phyloP scores from a whole-genome alignment of 805 yeast species.

The Geotrichum ghanense region DNA sequence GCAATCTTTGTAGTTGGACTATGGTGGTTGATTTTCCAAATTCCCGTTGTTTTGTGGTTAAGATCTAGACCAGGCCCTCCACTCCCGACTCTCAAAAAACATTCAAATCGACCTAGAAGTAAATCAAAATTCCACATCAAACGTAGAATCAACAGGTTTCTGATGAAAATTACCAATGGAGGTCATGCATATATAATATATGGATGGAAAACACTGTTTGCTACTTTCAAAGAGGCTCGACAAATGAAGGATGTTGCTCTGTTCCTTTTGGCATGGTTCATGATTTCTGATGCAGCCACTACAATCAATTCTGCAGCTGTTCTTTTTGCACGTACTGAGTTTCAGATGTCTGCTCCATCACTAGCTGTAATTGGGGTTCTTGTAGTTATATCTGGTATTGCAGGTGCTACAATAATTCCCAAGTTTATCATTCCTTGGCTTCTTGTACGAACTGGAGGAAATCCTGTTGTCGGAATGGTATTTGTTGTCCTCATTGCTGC shows the following conservation, averaged over 20 bases:
- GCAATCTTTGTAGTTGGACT: constrained; percentile 55
- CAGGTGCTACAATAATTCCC: constrained; percentile 53
- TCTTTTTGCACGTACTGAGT: constrained; percentile 58
- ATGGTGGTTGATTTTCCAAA: constrained; percentile 69
- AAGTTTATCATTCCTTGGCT: constrained; percentile 23
- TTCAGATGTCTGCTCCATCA: constrained; percentile 56
- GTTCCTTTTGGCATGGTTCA: constrained; percentile 64
- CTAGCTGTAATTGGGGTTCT: constrained; percentile 55
- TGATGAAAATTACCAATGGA: constrained; percentile 6
- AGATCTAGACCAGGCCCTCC: constrained; percentile 34
- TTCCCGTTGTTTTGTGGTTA: constrained; percentile 44
- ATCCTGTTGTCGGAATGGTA: constrained; percentile 39
- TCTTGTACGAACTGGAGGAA: constrained; percentile 22
- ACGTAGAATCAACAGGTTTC: constrained; percentile 4
- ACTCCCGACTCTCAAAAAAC: constrained; percentile 16
- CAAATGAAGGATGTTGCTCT: constrained; percentile 52
- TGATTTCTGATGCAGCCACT: constrained; percentile 62
- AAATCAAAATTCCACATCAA: background rate
- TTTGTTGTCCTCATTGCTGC: constrained; percentile 49
- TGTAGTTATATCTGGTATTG: constrained; percentile 55
- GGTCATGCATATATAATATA: constrained; percentile 30
- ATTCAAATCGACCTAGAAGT: constrained; percentile 1
- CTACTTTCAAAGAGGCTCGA: constrained; percentile 49
- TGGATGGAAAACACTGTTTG: constrained; percentile 52
- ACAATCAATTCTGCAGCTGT: constrained; percentile 75